Percentiles rank a stretch among this genome's conserved stretches.
These are phyloP conservation scores for Stylosanthes scabra DNA, from an alignment of 331 rosid genomes.

Conservation along the genomic window DNA sequence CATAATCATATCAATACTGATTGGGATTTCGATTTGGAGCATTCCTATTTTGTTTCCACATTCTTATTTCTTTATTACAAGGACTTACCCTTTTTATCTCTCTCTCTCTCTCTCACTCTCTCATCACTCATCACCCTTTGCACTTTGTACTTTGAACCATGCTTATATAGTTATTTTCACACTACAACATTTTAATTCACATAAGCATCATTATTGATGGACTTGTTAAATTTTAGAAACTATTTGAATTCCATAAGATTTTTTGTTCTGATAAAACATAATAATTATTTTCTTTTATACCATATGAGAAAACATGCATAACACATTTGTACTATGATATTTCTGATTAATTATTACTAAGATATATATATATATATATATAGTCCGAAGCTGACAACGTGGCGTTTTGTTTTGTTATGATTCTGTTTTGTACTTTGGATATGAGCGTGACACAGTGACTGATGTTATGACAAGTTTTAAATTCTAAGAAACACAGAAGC, in stretches of 20 bases:
- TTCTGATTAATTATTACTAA: too few species aligned
- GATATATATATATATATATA: background rate
- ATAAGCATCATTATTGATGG: too few species aligned
- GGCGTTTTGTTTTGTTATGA: conserved; percentile 30
- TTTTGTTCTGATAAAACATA: too few species aligned
- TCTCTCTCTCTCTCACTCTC: background rate
- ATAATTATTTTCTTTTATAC: too few species aligned
- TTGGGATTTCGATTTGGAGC: background rate
- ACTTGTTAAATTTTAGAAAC: too few species aligned
- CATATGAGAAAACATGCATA: too few species aligned
- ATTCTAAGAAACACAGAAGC: background rate
- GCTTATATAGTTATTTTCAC: too few species aligned
- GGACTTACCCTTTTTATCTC: conserved; percentile 14
- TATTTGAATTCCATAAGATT: background rate
- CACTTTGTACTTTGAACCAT: too few species aligned
- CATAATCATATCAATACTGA: conserved; percentile 37
- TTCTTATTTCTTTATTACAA: conserved; percentile 8
- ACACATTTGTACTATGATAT: too few species aligned
- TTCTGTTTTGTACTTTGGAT: conserved; percentile 40
- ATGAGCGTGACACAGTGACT: background rate
- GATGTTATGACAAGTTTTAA: conserved; percentile 23
- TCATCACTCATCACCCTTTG: too few species aligned
- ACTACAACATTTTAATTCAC: too few species aligned
- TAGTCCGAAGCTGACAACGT: conserved; percentile 33
- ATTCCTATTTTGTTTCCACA: conserved; percentile 49